Base-by-base conservation (phyloP, 495 filamentous ascomycete species). In the Xylaria acuta region DNA sequence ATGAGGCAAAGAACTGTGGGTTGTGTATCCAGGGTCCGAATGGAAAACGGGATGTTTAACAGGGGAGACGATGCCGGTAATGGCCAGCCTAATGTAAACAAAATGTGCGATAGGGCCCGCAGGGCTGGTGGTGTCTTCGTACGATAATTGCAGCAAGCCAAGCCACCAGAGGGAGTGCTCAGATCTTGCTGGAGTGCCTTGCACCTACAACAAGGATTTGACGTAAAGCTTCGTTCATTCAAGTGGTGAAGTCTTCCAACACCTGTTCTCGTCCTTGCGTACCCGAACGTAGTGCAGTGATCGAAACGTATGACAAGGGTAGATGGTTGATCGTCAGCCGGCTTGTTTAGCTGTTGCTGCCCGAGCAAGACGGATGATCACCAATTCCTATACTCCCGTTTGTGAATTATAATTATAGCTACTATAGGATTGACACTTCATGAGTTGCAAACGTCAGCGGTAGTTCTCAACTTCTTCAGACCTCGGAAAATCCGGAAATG, bases 321-420 rank as follows among this genome's bases (percentile, higher is more conserved):
- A 71, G 67, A 67, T 72, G 74, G 76, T 73, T 74, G 76, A 79
- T 80, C 79, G 75, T 72, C 69, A 75, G 77, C 73, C 74, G 77
- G 76, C 76, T 64, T 77, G 79, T 82, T 82, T 80, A 73, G 80
- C 78, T 82, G 82, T 82, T 84, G 82, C 75, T 84, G 81, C 81
- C 82, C 83, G 83, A 84, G 78, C 73, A 74, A 78, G 81, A 79
- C 77, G 80, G 77, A 72, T 72, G 73, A 70, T 67, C 70, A 40
- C 70, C 41, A 67, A 60, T 25, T 54, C 63, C 70, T 49, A 25
- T 60, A 30, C 38, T 67, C 22, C 67, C 70, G 70, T 67, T 72
- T 72, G 63, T 14, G 60, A 38, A 43, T 47, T 30, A 64, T 71
- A 71, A 71, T 56, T 34, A 62, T 36, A 30, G n/a, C 40, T 51